A percentile compares a stretch with the other conserved stretches of the same genome.
phyloP scores from a whole-genome alignment of 495 filamentous ascomycete genomes.

The Penicillium bialowiezense region DNA sequence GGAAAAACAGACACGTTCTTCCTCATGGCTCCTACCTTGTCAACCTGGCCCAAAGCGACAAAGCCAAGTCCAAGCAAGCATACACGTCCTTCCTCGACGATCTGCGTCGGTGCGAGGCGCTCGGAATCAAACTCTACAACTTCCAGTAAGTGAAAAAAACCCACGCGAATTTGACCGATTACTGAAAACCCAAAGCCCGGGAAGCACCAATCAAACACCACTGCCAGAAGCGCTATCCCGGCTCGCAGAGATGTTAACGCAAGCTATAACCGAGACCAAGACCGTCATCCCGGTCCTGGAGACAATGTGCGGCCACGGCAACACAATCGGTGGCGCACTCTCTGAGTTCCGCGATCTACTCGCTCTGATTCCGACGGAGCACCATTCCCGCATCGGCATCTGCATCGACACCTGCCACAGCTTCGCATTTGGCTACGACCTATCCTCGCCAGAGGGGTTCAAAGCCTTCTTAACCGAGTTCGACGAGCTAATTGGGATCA shows the following conservation, averaged over 20 bases:
- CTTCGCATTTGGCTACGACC: slow-evolving; percentile 90
- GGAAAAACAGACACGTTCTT: slow-evolving; percentile 59
- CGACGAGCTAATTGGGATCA: slow-evolving; percentile 71
- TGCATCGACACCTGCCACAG: slow-evolving; percentile 97
- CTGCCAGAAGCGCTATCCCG: slow-evolving; percentile 69
- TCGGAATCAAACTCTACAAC: slow-evolving; percentile 90
- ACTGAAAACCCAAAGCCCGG: slow-evolving; percentile 53
- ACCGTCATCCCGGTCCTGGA: slow-evolving; percentile 82
- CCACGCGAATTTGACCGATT: not conserved
- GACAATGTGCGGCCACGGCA: slow-evolving; percentile 90
- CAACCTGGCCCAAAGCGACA: slow-evolving; percentile 84
- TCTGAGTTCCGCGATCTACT: slow-evolving; percentile 86
- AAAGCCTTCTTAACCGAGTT: slow-evolving; percentile 69
- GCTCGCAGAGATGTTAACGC: slow-evolving; percentile 75
- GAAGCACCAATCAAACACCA: slow-evolving; percentile 64
- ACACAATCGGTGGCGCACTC: slow-evolving; percentile 81
- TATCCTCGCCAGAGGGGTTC: slow-evolving; percentile 73
- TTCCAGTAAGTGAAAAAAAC: slow-evolving; percentile 72
- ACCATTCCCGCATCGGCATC: slow-evolving; percentile 87
- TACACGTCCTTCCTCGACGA: slow-evolving; percentile 88
- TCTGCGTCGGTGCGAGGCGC: slow-evolving; percentile 78
- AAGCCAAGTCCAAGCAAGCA: slow-evolving; percentile 77
- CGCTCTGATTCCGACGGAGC: slow-evolving; percentile 56
- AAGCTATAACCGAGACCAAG: slow-evolving; percentile 69
- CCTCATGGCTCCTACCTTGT: slow-evolving; percentile 96